Evolutionary conservation across 306 rosid genomes (phyloP).

Genomic region (Cicer judaicum): DNA sequence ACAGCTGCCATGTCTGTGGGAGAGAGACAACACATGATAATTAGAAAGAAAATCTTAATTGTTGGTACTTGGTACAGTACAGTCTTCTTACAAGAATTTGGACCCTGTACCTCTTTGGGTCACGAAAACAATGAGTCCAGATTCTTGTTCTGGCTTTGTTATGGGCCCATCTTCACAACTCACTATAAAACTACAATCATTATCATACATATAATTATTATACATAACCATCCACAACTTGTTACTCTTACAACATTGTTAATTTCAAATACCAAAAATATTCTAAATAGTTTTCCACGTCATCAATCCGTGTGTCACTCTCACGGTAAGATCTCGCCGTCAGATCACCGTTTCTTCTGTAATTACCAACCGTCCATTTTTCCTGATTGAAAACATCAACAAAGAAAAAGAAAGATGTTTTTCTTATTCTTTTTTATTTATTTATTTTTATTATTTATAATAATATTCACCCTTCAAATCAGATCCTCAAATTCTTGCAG

Average conservation of each 20-base stretch:
- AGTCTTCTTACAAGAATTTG: slow-evolving; percentile 21
- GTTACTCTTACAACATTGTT: not conserved
- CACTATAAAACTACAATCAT: too few species aligned
- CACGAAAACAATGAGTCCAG: slow-evolving; percentile 10
- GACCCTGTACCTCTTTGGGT: slow-evolving; percentile 1
- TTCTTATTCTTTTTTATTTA: not conserved
- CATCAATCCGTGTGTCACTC: slow-evolving; percentile 33
- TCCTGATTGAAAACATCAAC: slow-evolving; percentile 22
- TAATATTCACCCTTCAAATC: slow-evolving; percentile 45
- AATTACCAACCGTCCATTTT: slow-evolving; percentile 29
- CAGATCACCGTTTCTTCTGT: not conserved
- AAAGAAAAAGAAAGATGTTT: slow-evolving; percentile 19
- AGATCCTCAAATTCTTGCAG: slow-evolving; percentile 51
- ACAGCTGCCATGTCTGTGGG: not conserved
- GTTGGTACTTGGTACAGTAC: not conserved
- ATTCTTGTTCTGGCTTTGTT: not conserved
- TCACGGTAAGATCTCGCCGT: slow-evolving; percentile 23
- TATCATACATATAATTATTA: not conserved
- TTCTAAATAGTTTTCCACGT: slow-evolving; percentile 13
- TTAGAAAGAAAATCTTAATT: not conserved
- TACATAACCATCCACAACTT: slow-evolving; percentile 2
- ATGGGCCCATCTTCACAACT: slow-evolving; percentile 26
- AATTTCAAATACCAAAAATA: too few species aligned
- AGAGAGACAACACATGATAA: not conserved
- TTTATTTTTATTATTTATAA: not conserved